phyloP scores from a whole-genome alignment of 2,329 filamentous ascomycete species.

The Epichloe hybrida region DNA sequence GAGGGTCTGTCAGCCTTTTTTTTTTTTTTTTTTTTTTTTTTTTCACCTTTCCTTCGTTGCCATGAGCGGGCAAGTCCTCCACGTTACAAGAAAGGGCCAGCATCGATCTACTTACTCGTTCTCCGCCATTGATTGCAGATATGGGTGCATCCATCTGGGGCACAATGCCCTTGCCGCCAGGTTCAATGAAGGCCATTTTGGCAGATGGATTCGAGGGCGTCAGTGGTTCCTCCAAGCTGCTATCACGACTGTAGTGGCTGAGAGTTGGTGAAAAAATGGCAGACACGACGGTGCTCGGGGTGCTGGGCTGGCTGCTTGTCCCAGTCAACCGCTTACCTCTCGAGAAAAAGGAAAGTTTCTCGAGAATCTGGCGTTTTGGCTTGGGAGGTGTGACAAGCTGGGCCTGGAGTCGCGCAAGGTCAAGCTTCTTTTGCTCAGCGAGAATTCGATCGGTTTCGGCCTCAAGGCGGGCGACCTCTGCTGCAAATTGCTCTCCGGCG shows the following conservation, averaged over 20 bases:
- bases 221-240: conserved; percentile 21
- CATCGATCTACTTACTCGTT: conserved; percentile 44
- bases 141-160: conserved; percentile 58
- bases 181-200: conserved; percentile 28
- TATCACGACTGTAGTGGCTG: conserved; percentile 20
- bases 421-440: conserved; percentile 35
- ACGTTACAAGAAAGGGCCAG: too few relatives aligned
- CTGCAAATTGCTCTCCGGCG: conserved; percentile 15
- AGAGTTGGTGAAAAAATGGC: conserved; percentile 24
- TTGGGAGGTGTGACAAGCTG: conserved; percentile 24
- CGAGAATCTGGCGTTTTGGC: conserved; percentile 28
- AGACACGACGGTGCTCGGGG: conserved; percentile 20
- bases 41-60: background rate
- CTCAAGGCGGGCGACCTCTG: conserved; percentile 30
- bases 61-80: background rate
- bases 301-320: conserved; percentile 16
- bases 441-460: conserved; percentile 34
- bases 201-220: conserved; percentile 8
- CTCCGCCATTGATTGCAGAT: conserved; percentile 67
- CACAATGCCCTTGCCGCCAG: conserved; percentile 32
- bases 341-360: conserved; percentile 33
- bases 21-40: too few relatives aligned
- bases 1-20: background rate
- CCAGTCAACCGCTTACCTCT: conserved; percentile 27
- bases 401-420: conserved; percentile 31